Conservation (phyloP, 148 eudicot species). For the Nepenthes gracilis region DNA sequence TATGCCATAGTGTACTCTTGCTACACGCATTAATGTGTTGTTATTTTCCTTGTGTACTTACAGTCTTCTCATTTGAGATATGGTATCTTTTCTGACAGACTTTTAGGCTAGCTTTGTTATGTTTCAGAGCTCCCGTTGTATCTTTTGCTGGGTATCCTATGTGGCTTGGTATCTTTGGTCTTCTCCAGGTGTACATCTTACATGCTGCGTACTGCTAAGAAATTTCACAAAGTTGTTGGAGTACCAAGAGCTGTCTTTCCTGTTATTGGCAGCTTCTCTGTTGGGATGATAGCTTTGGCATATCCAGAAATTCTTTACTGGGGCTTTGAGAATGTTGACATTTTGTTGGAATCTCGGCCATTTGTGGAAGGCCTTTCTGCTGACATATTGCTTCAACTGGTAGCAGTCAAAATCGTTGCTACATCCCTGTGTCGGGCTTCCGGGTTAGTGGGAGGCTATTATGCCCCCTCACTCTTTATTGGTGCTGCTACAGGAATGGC, state of each 20-base stretch:
- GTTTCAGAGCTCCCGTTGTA: constrained; percentile 89
- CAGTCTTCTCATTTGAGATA: neutral
- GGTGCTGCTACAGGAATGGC: constrained; percentile 99
- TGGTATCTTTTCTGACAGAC: constrained; percentile 2
- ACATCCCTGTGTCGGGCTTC: constrained; percentile 82
- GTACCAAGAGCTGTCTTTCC: constrained; percentile 60
- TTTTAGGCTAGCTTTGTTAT: constrained; percentile 12
- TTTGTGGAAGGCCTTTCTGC: constrained; percentile 57
- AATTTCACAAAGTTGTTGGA: constrained; percentile 27
- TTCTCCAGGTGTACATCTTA: constrained; percentile 65
- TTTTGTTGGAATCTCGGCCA: constrained; percentile 73
- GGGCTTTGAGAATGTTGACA: constrained; percentile 92
- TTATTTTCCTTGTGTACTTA: neutral
- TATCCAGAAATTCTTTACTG: constrained; percentile 96
- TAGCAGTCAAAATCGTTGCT: constrained; percentile 63
- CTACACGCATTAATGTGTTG: neutral
- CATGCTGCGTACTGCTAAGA: constrained; percentile 41
- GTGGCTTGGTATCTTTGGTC: constrained; percentile 75
- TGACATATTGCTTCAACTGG: constrained; percentile 68
- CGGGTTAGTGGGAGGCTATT: constrained; percentile 94
- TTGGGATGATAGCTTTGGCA: constrained; percentile 76
- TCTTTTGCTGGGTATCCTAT: constrained; percentile 75
- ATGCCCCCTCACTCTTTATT: constrained; percentile 88
- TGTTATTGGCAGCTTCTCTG: constrained; percentile 55
- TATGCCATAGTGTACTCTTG: neutral